Evolutionary conservation across 257 asterid species (phyloP).

Genomic region (Petunia secreta): DNA sequence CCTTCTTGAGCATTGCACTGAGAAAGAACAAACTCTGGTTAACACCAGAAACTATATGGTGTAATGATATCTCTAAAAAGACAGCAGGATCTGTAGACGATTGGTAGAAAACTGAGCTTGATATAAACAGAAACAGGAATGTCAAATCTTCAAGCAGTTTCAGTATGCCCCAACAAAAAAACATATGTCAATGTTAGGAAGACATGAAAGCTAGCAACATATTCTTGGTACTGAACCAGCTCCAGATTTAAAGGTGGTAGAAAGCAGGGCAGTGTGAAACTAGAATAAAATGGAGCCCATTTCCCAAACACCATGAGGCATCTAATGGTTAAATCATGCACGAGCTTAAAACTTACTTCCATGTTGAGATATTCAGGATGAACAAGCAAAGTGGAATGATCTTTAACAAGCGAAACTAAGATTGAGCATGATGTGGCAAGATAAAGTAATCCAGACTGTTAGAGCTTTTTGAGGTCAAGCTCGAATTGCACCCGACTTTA

Average conservation of each 20-base stretch:
- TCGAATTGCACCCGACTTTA: neutral
- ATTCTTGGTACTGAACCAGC: neutral
- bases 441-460: neutral
- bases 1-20: conserved; percentile 93
- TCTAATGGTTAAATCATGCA: neutral
- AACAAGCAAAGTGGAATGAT: neutral
- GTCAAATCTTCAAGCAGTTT: neutral
- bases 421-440: neutral
- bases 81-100: neutral
- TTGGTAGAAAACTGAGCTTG: neutral
- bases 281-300: neutral
- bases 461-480: neutral
- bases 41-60: conserved; percentile 24
- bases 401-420: neutral
- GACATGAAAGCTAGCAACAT: neutral
- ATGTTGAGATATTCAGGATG: neutral
- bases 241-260: conserved; percentile 18
- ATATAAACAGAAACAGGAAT: neutral
- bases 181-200: neutral
- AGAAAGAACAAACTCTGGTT: conserved; percentile 2
- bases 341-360: neutral
- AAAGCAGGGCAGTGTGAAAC: neutral
- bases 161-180: neutral
- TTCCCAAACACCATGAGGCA: neutral
- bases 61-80: neutral